These are phyloP conservation scores for Pseudopyricularia javanii DNA, from an alignment of 2,329 filamentous ascomycete genomes.

Conservation along the genomic window DNA sequence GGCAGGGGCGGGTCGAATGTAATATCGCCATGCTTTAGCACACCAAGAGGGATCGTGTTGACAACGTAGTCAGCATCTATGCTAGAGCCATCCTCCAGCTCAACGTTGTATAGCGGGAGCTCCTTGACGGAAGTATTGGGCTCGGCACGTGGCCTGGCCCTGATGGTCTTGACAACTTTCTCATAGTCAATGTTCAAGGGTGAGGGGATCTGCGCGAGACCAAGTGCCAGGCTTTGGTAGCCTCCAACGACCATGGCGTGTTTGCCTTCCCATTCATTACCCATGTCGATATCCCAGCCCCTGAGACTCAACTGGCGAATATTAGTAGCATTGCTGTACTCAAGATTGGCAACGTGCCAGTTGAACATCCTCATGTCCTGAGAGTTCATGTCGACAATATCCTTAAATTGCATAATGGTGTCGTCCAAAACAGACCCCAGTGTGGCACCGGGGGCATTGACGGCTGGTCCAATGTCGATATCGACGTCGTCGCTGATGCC, in stretches of 20 bases:
- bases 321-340: slow-evolving; percentile 92
- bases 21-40: slow-evolving; percentile 72
- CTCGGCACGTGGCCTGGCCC: background rate
- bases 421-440: slow-evolving; percentile 86
- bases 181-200: slow-evolving; percentile 42
- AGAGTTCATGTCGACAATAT: slow-evolving; percentile 68
- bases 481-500: slow-evolving; percentile 52
- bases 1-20: slow-evolving; percentile 88
- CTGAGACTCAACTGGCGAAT: slow-evolving; percentile 76
- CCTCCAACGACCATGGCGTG: slow-evolving; percentile 91
- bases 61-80: slow-evolving; percentile 86
- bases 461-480: slow-evolving; percentile 57
- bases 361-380: slow-evolving; percentile 87
- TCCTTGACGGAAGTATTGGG: background rate
- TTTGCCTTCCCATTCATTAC: slow-evolving; percentile 92
- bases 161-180: background rate
- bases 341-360: slow-evolving; percentile 96
- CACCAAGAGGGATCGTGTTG: slow-evolving; percentile 78
- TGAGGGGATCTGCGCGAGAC: slow-evolving; percentile 64
- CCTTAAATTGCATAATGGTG: slow-evolving; percentile 78
- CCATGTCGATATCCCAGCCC: slow-evolving; percentile 94
- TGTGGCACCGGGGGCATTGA: slow-evolving; percentile 54
- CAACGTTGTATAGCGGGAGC: slow-evolving; percentile 29
- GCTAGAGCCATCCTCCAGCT: slow-evolving; percentile 64
- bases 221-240: slow-evolving; percentile 86